Percentiles rank a stretch among this genome's conserved stretches.
These are phyloP conservation scores for Heracleum sosnowskyi DNA, from an alignment of 129 eudicot species.

Conservation along the genomic window DNA sequence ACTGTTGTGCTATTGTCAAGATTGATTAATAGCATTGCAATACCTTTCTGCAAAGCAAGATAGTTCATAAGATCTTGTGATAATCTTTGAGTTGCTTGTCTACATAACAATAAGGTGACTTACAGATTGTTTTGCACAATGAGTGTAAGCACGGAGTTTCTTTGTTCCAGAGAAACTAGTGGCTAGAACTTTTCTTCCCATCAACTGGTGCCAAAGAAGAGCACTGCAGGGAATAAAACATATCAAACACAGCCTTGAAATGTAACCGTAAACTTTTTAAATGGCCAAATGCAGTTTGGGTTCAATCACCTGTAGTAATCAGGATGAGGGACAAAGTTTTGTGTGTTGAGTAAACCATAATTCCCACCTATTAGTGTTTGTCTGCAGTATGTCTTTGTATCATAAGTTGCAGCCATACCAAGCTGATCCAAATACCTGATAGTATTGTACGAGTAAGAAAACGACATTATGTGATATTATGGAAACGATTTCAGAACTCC, in stretches of 20 bases:
- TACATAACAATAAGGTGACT: constrained; percentile 14
- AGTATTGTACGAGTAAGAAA: not conserved
- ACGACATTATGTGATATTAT: not conserved
- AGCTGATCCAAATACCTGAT: constrained; percentile 91
- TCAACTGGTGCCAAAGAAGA: constrained; percentile 88
- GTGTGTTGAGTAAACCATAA: constrained; percentile 87
- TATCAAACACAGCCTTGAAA: constrained; percentile 10
- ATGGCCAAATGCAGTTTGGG: not conserved
- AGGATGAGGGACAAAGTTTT: constrained; percentile 76
- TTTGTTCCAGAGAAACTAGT: constrained; percentile 55
- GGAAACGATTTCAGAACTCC: not conserved
- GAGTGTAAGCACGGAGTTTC: constrained; percentile 79
- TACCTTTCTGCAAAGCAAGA: constrained; percentile 53
- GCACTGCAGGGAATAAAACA: constrained; percentile 45
- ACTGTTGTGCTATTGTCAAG: constrained; percentile 56
- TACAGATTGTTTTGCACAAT: constrained; percentile 82
- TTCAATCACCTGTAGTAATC: constrained; percentile 76
- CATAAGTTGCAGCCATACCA: constrained; percentile 62
- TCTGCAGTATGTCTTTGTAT: constrained; percentile 76
- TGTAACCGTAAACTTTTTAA: not conserved
- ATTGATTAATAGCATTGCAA: constrained; percentile 58
- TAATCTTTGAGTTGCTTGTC: not conserved
- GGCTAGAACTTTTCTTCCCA: constrained; percentile 76
- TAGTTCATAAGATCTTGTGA: constrained; percentile 6
- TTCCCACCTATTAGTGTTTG: constrained; percentile 90